Evolutionary conservation across 306 rosid genomes (phyloP).

Genomic region (Luffa acutangula): DNA sequence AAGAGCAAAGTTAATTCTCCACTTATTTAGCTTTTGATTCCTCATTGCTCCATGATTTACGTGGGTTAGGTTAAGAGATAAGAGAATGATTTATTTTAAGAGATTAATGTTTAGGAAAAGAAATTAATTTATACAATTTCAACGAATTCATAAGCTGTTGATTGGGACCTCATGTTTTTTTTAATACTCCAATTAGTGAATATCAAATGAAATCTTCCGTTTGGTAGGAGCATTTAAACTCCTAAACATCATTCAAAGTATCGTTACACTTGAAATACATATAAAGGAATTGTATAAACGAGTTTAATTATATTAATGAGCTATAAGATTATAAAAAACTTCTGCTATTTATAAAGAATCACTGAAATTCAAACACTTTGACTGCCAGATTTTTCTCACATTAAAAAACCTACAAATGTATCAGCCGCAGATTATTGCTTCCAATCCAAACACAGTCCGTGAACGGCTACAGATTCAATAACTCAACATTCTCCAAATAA

Average conservation of each 20-base stretch:
- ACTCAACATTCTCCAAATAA: too few relatives aligned
- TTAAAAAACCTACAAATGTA: not conserved
- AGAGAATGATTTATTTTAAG: not conserved
- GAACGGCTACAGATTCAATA: not conserved
- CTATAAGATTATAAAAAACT: not conserved
- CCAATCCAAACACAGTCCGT: not conserved
- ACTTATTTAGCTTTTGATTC: not conserved
- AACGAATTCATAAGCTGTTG: not conserved
- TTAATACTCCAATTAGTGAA: too few relatives aligned
- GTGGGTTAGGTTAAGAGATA: not conserved
- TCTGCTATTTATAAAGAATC: not conserved
- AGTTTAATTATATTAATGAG: not conserved
- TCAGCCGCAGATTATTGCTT: not conserved
- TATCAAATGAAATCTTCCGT: not conserved
- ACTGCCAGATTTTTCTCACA: not conserved
- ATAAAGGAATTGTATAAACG: not conserved
- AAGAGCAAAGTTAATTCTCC: not conserved
- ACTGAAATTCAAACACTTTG: not conserved
- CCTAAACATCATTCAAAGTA: not conserved
- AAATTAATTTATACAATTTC: not conserved
- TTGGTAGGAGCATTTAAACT: too few relatives aligned
- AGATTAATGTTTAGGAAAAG: not conserved
- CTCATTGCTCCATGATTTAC: not conserved
- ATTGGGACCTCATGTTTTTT: too few relatives aligned
- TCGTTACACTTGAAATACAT: not conserved